phyloP scores from a whole-genome alignment of 805 yeast genomes.

The Starmerella stellata region DNA sequence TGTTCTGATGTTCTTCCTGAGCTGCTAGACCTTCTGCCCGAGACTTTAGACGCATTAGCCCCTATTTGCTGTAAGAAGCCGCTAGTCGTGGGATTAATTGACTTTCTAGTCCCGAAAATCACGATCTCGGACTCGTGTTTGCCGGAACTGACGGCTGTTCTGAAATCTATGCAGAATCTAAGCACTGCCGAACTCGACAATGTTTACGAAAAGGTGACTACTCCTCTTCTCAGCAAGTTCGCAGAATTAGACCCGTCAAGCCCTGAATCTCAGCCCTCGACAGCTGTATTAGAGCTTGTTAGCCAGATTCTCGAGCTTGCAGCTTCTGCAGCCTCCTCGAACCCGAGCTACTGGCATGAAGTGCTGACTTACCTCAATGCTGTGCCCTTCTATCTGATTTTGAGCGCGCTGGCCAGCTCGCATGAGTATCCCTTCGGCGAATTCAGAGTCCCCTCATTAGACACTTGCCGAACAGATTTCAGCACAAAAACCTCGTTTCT shows the following conservation, averaged over 20 bases:
- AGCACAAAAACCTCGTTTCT: constrained; percentile 36
- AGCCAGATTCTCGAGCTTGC: constrained; percentile 16
- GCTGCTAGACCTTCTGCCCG: constrained; percentile 35
- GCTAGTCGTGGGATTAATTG: constrained; percentile 18
- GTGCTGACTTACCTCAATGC: constrained; percentile 1
- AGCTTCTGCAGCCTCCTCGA: constrained; percentile 14
- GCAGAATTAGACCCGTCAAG: no score
- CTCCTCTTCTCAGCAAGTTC: constrained; percentile 3
- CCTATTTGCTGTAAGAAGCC: constrained; percentile 22
- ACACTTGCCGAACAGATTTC: constrained; percentile 9
- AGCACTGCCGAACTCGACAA: constrained; percentile 6
- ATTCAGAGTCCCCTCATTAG: constrained; percentile 29
- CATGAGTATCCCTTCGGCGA: constrained; percentile 22
- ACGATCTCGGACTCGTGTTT: constrained; percentile 19
- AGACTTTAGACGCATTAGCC: constrained; percentile 24
- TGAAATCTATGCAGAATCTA: constrained; percentile 12
- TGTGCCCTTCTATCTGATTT: constrained; percentile 7
- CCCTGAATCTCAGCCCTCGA: background rate
- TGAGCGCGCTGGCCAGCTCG: constrained; percentile 9
- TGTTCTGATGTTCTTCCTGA: constrained; percentile 36
- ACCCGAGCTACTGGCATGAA: constrained; percentile 7
- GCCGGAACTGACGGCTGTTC: constrained; percentile 14
- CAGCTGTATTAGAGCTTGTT: constrained; percentile 10
- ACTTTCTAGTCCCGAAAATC: constrained; percentile 13
- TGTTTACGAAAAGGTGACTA: background rate